phyloP scores from a whole-genome alignment of 1,139 yeast species.

The Blastobotrys indianensis region DNA sequence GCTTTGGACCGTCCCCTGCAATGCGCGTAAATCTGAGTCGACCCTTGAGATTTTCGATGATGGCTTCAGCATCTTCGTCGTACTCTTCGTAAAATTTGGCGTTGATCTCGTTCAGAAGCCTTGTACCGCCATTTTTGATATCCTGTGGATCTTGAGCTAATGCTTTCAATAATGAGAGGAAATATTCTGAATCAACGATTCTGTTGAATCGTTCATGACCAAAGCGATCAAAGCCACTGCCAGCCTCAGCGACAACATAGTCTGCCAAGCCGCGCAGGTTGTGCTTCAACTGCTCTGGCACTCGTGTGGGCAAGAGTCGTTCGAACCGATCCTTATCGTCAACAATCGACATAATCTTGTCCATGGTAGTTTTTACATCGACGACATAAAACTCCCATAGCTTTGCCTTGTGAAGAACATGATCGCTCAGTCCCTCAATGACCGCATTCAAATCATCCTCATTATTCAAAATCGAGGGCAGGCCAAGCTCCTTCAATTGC shows the following conservation, averaged over 20 bases:
- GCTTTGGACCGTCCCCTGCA: slow-evolving; percentile 72
- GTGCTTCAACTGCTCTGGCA: slow-evolving; percentile 40
- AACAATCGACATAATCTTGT: slow-evolving; percentile 28
- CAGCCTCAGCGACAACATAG: slow-evolving; percentile 45
- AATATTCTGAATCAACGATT: slow-evolving; percentile 43
- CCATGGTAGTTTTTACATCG: slow-evolving; percentile 38
- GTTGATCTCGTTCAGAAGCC: slow-evolving; percentile 71
- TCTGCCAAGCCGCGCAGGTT: slow-evolving; percentile 43
- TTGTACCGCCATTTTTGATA: slow-evolving; percentile 41
- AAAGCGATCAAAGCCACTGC: slow-evolving; percentile 34
- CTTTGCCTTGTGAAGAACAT: slow-evolving; percentile 60
- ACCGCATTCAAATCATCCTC: slow-evolving; percentile 52
- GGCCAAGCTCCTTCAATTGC: slow-evolving; percentile 48
- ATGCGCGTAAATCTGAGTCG: slow-evolving; percentile 71
- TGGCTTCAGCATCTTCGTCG: slow-evolving; percentile 63
- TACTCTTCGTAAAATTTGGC: slow-evolving; percentile 65
- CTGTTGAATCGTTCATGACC: slow-evolving; percentile 50
- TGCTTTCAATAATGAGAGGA: slow-evolving; percentile 43
- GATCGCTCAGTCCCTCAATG: slow-evolving; percentile 58
- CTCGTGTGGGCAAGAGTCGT: slow-evolving; percentile 30
- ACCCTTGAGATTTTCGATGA: slow-evolving; percentile 62
- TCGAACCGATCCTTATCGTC: slow-evolving; percentile 23
- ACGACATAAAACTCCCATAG: slow-evolving; percentile 89
- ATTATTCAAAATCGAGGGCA: slow-evolving; percentile 48
- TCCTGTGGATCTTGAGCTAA: slow-evolving; percentile 37